phyloP scores from a whole-genome alignment of 2,329 filamentous ascomycete species.

The Cryphonectria naterciae region DNA sequence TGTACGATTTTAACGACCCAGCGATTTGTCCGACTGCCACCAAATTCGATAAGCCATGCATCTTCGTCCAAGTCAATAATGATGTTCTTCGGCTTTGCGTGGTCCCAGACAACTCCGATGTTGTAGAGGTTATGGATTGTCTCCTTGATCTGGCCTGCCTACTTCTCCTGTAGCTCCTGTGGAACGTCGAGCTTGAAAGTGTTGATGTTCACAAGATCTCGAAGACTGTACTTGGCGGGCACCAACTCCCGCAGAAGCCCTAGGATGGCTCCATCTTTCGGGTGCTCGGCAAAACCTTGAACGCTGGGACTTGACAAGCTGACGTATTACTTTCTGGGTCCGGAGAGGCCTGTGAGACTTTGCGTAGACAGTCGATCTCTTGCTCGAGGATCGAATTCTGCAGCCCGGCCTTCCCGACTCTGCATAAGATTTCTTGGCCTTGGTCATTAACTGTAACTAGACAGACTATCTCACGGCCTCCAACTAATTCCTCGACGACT shows the following conservation, averaged over 20 bases:
- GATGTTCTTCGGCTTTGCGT: constrained; percentile 41
- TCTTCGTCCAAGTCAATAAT: constrained; percentile 43
- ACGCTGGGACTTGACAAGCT: not conserved
- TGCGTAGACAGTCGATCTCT: constrained; percentile 18
- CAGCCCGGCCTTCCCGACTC: constrained; percentile 1
- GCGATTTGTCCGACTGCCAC: constrained; percentile 44
- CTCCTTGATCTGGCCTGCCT: constrained; percentile 34
- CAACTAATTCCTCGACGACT: not conserved
- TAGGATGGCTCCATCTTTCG: not conserved
- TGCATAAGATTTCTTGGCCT: constrained; percentile 12
- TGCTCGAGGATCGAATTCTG: constrained; percentile 2
- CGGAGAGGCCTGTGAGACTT: not conserved
- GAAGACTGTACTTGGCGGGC: constrained; percentile 10
- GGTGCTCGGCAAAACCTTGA: constrained; percentile 9
- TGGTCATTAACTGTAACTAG: not conserved
- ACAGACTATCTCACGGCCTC: constrained; percentile 9
- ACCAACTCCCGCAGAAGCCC: constrained; percentile 20
- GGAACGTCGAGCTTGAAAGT: not conserved
- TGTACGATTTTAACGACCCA: constrained; percentile 44
- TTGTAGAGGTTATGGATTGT: constrained; percentile 36
- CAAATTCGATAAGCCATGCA: constrained; percentile 46
- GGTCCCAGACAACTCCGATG: constrained; percentile 38
- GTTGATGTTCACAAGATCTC: not conserved
- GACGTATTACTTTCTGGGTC: not conserved
- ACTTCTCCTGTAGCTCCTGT: constrained; percentile 5